Conservation (phyloP, 2,329 filamentous ascomycete species). For the Fusarium avenaceum region DNA sequence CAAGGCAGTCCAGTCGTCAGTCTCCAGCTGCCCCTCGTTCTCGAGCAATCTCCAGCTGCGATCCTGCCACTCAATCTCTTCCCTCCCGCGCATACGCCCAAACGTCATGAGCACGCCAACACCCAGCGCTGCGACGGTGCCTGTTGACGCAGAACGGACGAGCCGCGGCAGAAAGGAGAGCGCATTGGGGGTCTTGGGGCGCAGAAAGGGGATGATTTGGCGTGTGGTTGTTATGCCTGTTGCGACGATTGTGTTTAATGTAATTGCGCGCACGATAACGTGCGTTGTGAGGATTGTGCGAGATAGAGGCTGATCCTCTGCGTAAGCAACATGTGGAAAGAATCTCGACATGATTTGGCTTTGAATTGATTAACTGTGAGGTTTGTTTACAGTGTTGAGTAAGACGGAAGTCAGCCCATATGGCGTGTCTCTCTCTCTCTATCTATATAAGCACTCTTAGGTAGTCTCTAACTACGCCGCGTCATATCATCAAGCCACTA, state of each 20-base stretch:
- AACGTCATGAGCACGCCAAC: constrained; percentile 60
- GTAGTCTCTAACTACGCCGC: background rate
- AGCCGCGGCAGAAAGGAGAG: constrained; percentile 54
- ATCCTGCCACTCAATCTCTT: constrained; percentile 74
- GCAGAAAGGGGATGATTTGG: constrained; percentile 49
- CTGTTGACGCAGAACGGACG: constrained; percentile 61
- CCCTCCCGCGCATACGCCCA: constrained; percentile 66
- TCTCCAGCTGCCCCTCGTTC: constrained; percentile 68
- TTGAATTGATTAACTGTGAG: background rate
- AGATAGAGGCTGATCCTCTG: constrained; percentile 72
- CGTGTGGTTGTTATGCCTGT: constrained; percentile 55
- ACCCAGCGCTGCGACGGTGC: constrained; percentile 60
- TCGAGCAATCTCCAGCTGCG: constrained; percentile 72
- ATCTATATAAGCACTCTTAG: constrained; percentile 16
- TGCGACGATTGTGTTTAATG: constrained; percentile 65
- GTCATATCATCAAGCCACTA: constrained; percentile 40
- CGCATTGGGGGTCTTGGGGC: constrained; percentile 48
- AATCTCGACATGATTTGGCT: constrained; percentile 64
- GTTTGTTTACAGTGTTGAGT: constrained; percentile 6
- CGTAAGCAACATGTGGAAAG: constrained; percentile 68
- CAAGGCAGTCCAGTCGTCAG: constrained; percentile 67
- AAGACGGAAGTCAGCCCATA: background rate
- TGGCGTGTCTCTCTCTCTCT: constrained; percentile 2
- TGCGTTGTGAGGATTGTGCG: constrained; percentile 70
- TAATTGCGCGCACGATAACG: constrained; percentile 68